phyloP scores from a whole-genome alignment of 371 early-diverging fungal genomes.

The Zychaea mexicana region DNA sequence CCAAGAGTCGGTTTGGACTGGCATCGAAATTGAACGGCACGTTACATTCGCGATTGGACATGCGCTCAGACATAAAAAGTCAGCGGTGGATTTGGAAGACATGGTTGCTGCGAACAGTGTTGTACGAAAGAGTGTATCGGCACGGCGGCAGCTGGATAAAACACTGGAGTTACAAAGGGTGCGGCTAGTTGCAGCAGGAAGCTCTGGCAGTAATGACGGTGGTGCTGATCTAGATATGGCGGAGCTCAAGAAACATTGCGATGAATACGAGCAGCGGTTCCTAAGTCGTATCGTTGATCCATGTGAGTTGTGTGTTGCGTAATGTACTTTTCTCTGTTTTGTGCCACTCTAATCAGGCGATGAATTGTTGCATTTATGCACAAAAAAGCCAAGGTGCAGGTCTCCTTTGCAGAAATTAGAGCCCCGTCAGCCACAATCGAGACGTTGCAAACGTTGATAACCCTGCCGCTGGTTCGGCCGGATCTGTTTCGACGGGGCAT shows the following conservation, averaged over 20 bases:
- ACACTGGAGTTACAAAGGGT: slow-evolving; percentile 10
- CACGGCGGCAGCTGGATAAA: slow-evolving; percentile 10
- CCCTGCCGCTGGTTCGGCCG: slow-evolving; percentile 82
- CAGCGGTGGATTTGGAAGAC: slow-evolving; percentile 22
- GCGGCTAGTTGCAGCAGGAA: background rate
- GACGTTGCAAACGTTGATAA: slow-evolving; percentile 85
- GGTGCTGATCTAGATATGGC: slow-evolving; percentile 25
- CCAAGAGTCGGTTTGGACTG: slow-evolving; percentile 37
- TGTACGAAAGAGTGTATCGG: slow-evolving; percentile 16
- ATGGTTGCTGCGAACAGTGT: slow-evolving; percentile 26
- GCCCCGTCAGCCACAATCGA: slow-evolving; percentile 69
- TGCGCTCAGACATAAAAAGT: slow-evolving; percentile 25
- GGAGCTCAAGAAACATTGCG: slow-evolving; percentile 32
- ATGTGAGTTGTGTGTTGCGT: slow-evolving; percentile 32
- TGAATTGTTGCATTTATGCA: background rate
- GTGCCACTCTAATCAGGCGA: background rate
- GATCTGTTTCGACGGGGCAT: slow-evolving; percentile 80
- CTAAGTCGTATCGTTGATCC: slow-evolving; percentile 69
- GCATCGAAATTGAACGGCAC: slow-evolving; percentile 33
- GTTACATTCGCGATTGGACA: slow-evolving; percentile 37
- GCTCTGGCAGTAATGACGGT: background rate
- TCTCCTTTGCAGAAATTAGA: slow-evolving; percentile 65
- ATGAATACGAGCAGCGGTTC: slow-evolving; percentile 60
- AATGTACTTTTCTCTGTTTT: background rate
- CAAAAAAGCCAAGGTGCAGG: slow-evolving; percentile 50